Base-by-base conservation (phyloP, 1,284 basidiomycete species). In the Waitea zeae region DNA sequence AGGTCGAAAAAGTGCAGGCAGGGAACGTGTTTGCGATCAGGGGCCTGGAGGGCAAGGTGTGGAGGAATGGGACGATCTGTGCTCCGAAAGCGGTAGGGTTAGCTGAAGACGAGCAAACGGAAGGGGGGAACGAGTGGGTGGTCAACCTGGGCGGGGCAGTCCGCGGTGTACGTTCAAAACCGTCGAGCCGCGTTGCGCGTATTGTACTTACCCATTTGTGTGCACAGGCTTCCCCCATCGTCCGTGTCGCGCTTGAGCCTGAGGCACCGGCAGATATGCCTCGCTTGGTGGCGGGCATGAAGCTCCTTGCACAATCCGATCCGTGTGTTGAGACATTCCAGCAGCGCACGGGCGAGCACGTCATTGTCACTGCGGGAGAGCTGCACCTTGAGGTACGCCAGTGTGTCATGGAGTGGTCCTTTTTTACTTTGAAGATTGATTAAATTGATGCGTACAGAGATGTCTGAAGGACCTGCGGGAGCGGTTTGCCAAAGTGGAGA, bases 241-340 rank as follows among this genome's bases (percentile, higher is more conserved):
- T 99, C 7, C 77, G 93, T 36, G 88, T 99, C 12, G 93, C 95
- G 0, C 58, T 99, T 26, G 95, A 98, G 50, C 90, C 95, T 0
- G 64, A 62, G 22, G 68, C 75, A 35, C 87, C 93, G 7, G 81
- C 74, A n/a, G 88, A 98, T 50, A 84, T 98, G 75, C 80, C 78
- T 1, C 92, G 89, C 51, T 67, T 99, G 12, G 68, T 97, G 22
- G 70, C 70, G 35, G 95, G 95, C 1, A 59, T 98, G 35, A 83
- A 81, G 45, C 62, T 98, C 20, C 71, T 99, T 19, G 86, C 84
- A 47, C 92, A 97, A 53, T 81, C 92, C 3, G 95, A 98, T 56
- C 93, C 95, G 1, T 98, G 92, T 46, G 93, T 95, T 12, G 89
- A 98, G 53, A 92, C 86, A 0, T 83, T 96, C 50, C 87, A 97